Evolutionary conservation across 768 basidiomycete genomes (phyloP), one percentile per base, ranked within the genome.

Genomic region (Sarcomyxa edulis): DNA sequence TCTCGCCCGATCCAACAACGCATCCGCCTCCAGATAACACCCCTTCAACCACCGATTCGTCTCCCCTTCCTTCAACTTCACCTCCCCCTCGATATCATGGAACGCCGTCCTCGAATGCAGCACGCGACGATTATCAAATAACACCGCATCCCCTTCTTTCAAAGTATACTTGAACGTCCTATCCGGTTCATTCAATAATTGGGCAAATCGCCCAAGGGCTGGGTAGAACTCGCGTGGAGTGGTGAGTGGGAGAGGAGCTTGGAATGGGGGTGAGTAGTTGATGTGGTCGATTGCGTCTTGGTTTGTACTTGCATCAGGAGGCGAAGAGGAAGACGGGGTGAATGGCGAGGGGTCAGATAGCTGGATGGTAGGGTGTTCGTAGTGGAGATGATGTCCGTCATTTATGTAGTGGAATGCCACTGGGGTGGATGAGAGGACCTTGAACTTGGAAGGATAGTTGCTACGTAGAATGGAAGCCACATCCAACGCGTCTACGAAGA

Each of bases 181-280:
- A 8, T 48, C 49, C 0, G 69, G 65, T 12, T 72, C 67, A 36
- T 81, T 72, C 2, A 93, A 55, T 9, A 81, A 48, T 0, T 58
- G 51, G 2, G 79, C 71, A 48, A 92, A 97, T 11, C 60, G 56
- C 3, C 53, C 46, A 3, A 97, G 62, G 4, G 88, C 84, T 1
- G 62, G 49, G 50, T 82, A 86, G 49, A 89, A 83, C 22, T 58
- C 58, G 5, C 54, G 44, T 1, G 80, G 73, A 3, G 81, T 81
- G 22, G 60, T 52, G 14, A 72, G 53, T 0, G 72, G 66, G 7
- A 92, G 66, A 1, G 89, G 84, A 0, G 85, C 92, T 62, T 95
- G 92, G 72, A 97, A 98, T 0, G 93, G 94, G 0, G 95, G 95
- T 1, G 87, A 84, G 59, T 95, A 97, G 61, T 93, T 97, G 52